These are phyloP conservation scores for Filosporella fistucella DNA, from an alignment of 495 filamentous ascomycete species.

Conservation along the genomic window DNA sequence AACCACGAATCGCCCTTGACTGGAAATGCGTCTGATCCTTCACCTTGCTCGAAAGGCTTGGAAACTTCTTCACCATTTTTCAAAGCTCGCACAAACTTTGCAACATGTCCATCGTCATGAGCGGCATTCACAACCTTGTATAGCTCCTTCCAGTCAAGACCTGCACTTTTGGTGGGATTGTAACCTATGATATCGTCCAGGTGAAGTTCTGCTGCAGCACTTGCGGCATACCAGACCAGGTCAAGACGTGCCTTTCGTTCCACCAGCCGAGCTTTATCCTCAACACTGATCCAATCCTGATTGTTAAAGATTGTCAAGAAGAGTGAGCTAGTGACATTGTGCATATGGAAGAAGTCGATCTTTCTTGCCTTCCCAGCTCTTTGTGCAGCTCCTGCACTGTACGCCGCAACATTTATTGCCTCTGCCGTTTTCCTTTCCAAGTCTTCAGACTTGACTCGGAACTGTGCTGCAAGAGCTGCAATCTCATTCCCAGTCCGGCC, in stretches of 20 bases:
- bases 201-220: slow-evolving; percentile 19
- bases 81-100: slow-evolving; percentile 32
- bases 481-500: slow-evolving; percentile 25
- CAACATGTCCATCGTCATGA: slow-evolving; percentile 35
- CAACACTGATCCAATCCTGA: slow-evolving; percentile 27
- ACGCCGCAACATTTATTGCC: slow-evolving; percentile 24
- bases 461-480: slow-evolving; percentile 18
- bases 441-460: slow-evolving; percentile 18
- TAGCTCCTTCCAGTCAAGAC: slow-evolving; percentile 26
- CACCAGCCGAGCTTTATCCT: slow-evolving; percentile 27
- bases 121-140: slow-evolving; percentile 26
- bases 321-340: slow-evolving; percentile 31
- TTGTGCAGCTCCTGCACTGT: slow-evolving; percentile 26
- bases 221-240: slow-evolving; percentile 31
- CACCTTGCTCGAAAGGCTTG: slow-evolving; percentile 19
- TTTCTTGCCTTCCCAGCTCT: slow-evolving; percentile 25
- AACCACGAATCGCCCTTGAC: slow-evolving; percentile 31
- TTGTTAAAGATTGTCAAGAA: slow-evolving; percentile 26
- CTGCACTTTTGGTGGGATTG: slow-evolving; percentile 14
- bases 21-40: slow-evolving; percentile 14
- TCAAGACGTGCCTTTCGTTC: slow-evolving; percentile 35
- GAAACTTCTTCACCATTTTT: slow-evolving; percentile 29
- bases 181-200: slow-evolving; percentile 19
- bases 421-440: slow-evolving; percentile 29
- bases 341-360: slow-evolving; percentile 40